Percentiles rank a stretch among this genome's conserved stretches.
Conservation (phyloP, 805 yeast species). For the Metschnikowia drakensbergensis region DNA sequence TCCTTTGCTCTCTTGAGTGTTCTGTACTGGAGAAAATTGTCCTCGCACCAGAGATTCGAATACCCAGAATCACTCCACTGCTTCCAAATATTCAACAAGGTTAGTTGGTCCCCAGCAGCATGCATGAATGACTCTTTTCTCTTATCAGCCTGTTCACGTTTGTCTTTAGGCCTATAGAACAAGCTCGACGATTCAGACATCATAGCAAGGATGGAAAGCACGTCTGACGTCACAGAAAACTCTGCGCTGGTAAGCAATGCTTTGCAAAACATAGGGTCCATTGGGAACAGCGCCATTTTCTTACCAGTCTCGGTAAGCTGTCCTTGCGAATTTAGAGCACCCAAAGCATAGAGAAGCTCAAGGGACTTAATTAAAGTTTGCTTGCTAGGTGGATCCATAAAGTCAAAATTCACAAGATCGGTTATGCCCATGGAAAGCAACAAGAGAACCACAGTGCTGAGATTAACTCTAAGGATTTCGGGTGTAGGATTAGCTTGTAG, state of each 20-base stretch:
- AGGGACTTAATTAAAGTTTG: constrained; percentile 70
- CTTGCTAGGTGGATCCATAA: constrained; percentile 84
- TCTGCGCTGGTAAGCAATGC: constrained; percentile 61
- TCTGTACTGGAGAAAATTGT: constrained; percentile 74
- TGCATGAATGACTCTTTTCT: constrained; percentile 54
- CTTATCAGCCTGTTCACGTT: constrained; percentile 61
- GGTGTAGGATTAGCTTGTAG: constrained; percentile 80
- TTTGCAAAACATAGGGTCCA: constrained; percentile 86
- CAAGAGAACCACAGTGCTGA: constrained; percentile 70
- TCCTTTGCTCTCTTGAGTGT: constrained; percentile 65
- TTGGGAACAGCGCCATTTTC: constrained; percentile 87
- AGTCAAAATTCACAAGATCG: constrained; percentile 78
- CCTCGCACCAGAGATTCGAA: constrained; percentile 80
- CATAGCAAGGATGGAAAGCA: constrained; percentile 77
- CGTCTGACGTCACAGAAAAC: constrained; percentile 60
- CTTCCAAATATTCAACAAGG: constrained; percentile 69
- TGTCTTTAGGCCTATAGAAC: constrained; percentile 67
- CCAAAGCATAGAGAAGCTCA: constrained; percentile 78
- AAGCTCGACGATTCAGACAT: constrained; percentile 71
- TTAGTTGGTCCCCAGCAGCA: constrained; percentile 72
- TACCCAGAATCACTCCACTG: constrained; percentile 68
- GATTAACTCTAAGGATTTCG: constrained; percentile 82
- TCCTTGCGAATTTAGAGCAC: constrained; percentile 82
- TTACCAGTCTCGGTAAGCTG: constrained; percentile 72
- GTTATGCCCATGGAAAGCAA: constrained; percentile 80